These are phyloP conservation scores for Phoma sp. DNA, from an alignment of 2,329 filamentous ascomycete species.

Conservation along the genomic window DNA sequence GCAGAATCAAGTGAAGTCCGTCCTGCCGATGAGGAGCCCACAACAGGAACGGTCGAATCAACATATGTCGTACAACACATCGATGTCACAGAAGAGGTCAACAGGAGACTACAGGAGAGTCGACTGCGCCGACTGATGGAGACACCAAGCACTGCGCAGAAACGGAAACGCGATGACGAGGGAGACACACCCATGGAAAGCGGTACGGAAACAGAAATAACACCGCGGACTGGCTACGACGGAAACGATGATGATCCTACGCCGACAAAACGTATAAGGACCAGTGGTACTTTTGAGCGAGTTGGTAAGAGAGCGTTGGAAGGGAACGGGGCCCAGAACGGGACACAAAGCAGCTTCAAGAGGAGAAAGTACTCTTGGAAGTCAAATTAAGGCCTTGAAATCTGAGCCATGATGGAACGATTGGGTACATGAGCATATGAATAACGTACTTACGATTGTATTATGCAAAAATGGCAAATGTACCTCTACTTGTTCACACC, in stretches of 20 bases:
- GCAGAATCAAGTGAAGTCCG: slow-evolving; percentile 23
- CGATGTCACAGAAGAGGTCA: slow-evolving; percentile 46
- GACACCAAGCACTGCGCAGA: slow-evolving; percentile 43
- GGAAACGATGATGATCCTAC: slow-evolving; percentile 16
- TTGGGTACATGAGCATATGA: background rate
- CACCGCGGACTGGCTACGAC: slow-evolving; percentile 22
- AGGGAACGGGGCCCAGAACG: slow-evolving; percentile 2
- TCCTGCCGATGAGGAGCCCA: slow-evolving; percentile 23
- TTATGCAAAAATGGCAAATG: background rate
- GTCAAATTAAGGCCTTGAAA: background rate
- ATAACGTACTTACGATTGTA: background rate
- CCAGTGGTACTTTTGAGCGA: slow-evolving; percentile 35
- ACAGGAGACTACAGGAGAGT: slow-evolving; percentile 38
- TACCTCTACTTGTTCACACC: background rate
- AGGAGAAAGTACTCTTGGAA: slow-evolving; percentile 22
- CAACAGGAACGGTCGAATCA: slow-evolving; percentile 21
- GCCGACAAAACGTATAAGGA: slow-evolving; percentile 37
- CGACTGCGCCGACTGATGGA: slow-evolving; percentile 42
- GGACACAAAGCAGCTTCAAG: slow-evolving; percentile 22
- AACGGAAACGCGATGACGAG: slow-evolving; percentile 41
- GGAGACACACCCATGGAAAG: slow-evolving; percentile 30
- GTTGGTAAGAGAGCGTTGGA: slow-evolving; percentile 25
- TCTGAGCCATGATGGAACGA: background rate
- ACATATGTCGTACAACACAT: slow-evolving; percentile 36
- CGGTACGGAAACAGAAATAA: slow-evolving; percentile 24